Evolutionary conservation across 805 yeast species (phyloP).

Genomic region (Saccharomycopsis javanensis): DNA sequence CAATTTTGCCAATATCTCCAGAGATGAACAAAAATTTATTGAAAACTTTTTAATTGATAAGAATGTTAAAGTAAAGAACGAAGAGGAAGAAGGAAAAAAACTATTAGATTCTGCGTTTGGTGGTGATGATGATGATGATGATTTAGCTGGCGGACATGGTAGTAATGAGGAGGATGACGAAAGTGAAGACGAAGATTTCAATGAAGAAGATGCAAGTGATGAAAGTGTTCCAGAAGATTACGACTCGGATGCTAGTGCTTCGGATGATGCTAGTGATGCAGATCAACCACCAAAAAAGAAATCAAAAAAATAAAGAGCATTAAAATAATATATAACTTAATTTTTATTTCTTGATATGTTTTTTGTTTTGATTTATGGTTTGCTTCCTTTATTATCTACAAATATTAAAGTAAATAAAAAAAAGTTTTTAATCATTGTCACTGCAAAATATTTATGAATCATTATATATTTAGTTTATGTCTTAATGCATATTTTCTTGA

Average conservation of each 20-base stretch:
- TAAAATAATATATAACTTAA: neutral
- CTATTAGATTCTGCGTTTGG: constrained; percentile 70
- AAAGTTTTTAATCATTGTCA: no score
- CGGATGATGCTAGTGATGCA: neutral
- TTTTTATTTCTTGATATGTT: neutral
- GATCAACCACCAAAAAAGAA: constrained; percentile 17
- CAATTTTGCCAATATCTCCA: constrained; percentile 77
- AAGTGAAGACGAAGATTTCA: constrained; percentile 79
- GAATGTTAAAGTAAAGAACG: constrained; percentile 75
- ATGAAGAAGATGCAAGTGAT: constrained; percentile 23
- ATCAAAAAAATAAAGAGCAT: constrained; percentile 5
- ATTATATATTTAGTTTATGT: no score
- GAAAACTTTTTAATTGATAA: constrained; percentile 71
- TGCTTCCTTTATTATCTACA: neutral
- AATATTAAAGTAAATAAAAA: no score
- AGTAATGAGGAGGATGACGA: constrained; percentile 53
- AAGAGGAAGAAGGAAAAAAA: constrained; percentile 78
- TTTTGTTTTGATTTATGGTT: neutral
- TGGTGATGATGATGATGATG: constrained; percentile 49
- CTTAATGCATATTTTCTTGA: no score
- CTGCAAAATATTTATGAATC: no score
- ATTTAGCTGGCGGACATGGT: constrained; percentile 40
- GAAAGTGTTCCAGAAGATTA: constrained; percentile 19
- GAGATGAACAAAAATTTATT: constrained; percentile 77
- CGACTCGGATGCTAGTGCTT: constrained; percentile 14